Percentiles rank a stretch among this genome's conserved stretches.
Conservation (phyloP, 108 stramenopile species). For the Nannochloropsis granulata region DNA sequence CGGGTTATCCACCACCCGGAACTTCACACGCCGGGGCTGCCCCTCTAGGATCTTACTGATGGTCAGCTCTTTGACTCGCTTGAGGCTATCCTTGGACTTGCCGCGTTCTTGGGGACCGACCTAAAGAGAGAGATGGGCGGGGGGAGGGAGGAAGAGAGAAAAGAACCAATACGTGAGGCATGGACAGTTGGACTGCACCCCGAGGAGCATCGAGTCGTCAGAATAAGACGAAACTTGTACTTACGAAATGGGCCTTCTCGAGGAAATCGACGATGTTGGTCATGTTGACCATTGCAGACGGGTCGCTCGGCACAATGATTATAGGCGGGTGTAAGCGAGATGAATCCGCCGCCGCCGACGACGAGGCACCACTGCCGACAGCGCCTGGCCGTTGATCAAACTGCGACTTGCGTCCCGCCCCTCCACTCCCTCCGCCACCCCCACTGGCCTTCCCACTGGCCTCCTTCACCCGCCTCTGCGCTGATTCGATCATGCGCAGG, state of each 20-base stretch:
- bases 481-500: background rate
- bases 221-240: background rate
- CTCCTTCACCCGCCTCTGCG: background rate
- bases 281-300: background rate
- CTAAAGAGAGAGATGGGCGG: background rate
- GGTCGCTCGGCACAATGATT: background rate
- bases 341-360: background rate
- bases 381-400: background rate
- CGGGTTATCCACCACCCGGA: background rate
- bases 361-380: background rate
- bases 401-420: background rate
- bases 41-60: background rate
- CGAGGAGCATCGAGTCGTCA: too few species aligned
- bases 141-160: background rate
- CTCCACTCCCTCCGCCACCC: background rate
- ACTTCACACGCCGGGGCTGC: background rate
- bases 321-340: background rate
- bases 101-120: background rate
- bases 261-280: background rate
- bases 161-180: too few species aligned
- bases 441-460: background rate
- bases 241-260: background rate
- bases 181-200: too few species aligned
- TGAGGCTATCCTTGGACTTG: background rate
- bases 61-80: background rate